Base-by-base conservation (phyloP, 2,329 filamentous ascomycete species). In the Zopfia rhizophila region DNA sequence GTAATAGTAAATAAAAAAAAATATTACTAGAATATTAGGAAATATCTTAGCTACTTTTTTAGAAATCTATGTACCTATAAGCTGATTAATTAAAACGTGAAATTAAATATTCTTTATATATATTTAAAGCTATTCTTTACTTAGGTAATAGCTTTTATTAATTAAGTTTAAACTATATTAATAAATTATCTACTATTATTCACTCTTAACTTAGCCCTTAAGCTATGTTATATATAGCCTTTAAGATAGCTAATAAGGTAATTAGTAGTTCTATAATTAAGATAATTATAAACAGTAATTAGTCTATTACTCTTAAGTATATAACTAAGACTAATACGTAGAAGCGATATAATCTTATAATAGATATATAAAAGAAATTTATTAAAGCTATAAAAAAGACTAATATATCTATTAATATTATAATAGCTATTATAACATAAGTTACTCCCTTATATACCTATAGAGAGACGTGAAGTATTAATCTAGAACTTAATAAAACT, bases 61-160 rank as follows among this genome's bases (percentile, higher is more conserved):
- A 14, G 17, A 31, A 14, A 14, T 31, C 29, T 14, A 31, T 31
- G 13, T 14, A 36, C 17, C 32, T 36, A 36, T 18, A 10, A 21
- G 32, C 32, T 18, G 32, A 21, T 36, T 17, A n/a, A n/a, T n/a
- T n/a, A n/a, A n/a, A n/a, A n/a, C n/a, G 21, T 36, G 19, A 21
- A 10, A 36, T 16, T 13, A 37, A 21, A 21, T 37, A 21, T 37
- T 16, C 33, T 37, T 37, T n/a, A 37, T 37, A 37, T 37, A n/a
- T 37, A 37, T 37, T 37, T 37, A 37, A 37, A 37, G 33, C 33
- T n/a, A 37, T 24, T 24, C 33, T 24, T 37, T 37, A n/a, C 33
- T 37, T n/a, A 37, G 16, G 24, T 21, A 37, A 37, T 37, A 21
- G 33, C 33, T 37, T 37, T n/a, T 37, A 37, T 37, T 5, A 24